These are phyloP conservation scores for Apiospora malaysiana DNA, from an alignment of 2,329 filamentous ascomycete genomes.

Conservation along the genomic window DNA sequence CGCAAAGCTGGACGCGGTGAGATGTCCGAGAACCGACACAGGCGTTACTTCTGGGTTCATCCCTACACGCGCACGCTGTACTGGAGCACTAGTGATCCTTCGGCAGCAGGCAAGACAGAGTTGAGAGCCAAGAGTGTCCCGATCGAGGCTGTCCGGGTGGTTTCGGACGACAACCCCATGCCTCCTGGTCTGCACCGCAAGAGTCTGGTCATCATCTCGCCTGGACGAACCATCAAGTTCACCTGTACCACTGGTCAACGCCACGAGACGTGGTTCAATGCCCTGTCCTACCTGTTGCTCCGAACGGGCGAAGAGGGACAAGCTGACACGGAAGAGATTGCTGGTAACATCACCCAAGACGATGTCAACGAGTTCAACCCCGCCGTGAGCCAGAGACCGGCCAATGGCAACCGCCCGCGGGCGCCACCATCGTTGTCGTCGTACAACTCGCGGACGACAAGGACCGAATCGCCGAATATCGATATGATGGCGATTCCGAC, in stretches of 20 bases:
- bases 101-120: constrained; percentile 76
- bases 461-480: constrained; percentile 66
- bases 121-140: constrained; percentile 85
- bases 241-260: constrained; percentile 92
- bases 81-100: constrained; percentile 93
- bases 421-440: constrained; percentile 75
- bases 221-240: constrained; percentile 88
- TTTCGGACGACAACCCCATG: constrained; percentile 93
- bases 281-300: constrained; percentile 88
- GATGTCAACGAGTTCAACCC: constrained; percentile 86
- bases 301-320: constrained; percentile 72
- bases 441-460: constrained; percentile 76
- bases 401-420: constrained; percentile 55
- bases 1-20: constrained; percentile 89
- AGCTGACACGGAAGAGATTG: constrained; percentile 64
- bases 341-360: constrained; percentile 62
- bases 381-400: constrained; percentile 48
- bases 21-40: constrained; percentile 87
- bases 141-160: constrained; percentile 90
- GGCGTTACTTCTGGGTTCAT: constrained; percentile 98
- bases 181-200: constrained; percentile 94
- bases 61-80: constrained; percentile 96
- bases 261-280: constrained; percentile 99
- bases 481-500: constrained; percentile 61
- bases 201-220: constrained; percentile 88